phyloP scores from a whole-genome alignment of 805 yeast species.

The Barnettozyma salicaria region DNA sequence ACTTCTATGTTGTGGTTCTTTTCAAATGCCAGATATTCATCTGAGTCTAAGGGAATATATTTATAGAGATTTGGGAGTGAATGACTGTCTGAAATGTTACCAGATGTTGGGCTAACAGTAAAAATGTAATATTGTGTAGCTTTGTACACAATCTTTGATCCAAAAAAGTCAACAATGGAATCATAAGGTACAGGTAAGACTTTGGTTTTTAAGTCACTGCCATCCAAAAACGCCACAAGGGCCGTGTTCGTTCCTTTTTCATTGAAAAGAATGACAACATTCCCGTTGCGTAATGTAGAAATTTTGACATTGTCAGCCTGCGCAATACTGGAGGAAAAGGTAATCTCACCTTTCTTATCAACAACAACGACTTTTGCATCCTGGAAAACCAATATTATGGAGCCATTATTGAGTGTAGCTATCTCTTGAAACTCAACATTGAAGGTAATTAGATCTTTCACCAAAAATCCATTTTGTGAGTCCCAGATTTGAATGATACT shows the following conservation, averaged over 20 bases:
- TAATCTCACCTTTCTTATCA: conserved; percentile 2
- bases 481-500: conserved; percentile 22
- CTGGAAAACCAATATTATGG: conserved; percentile 9
- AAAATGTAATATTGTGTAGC: conserved; percentile 9
- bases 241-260: conserved; percentile 7
- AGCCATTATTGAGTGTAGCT: conserved; percentile 4
- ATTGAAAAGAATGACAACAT: conserved; percentile 13
- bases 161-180: conserved; percentile 20
- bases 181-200: conserved; percentile 11
- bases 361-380: conserved; percentile 13
- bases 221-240: conserved; percentile 14
- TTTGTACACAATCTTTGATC: conserved; percentile 21
- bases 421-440: conserved; percentile 8
- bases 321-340: conserved; percentile 7
- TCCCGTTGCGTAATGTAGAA: conserved; percentile 15
- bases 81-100: conserved; percentile 8
- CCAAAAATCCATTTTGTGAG: conserved; percentile 3
- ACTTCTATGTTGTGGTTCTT: conserved; percentile 20
- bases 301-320: conserved; percentile 8
- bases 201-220: conserved; percentile 7
- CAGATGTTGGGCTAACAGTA: conserved; percentile 12
- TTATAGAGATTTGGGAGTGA: conserved; percentile 8
- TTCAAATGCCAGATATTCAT: conserved; percentile 19
- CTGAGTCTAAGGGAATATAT: conserved; percentile 19
- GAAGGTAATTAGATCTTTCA: conserved; percentile 2